These are phyloP conservation scores for Aspergillus versicolor DNA, from an alignment of 2,329 filamentous ascomycete species.

Conservation along the genomic window DNA sequence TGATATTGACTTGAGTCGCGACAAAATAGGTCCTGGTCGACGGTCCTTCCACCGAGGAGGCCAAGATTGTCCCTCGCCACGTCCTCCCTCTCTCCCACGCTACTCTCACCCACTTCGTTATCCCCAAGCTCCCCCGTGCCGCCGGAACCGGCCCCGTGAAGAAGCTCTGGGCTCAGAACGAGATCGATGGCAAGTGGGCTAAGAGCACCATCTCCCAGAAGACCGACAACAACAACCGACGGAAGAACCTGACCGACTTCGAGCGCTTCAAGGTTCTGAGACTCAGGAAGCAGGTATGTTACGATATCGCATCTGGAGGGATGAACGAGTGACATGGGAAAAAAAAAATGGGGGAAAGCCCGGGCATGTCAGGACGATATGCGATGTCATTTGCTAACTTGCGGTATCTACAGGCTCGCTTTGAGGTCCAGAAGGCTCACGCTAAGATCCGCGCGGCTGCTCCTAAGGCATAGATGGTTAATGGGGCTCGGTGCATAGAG, in stretches of 20 bases:
- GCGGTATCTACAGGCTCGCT: slow-evolving; percentile 62
- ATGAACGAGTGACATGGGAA: not conserved
- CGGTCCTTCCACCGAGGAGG: slow-evolving; percentile 80
- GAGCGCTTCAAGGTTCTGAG: slow-evolving; percentile 99
- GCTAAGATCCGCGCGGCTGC: slow-evolving; percentile 86
- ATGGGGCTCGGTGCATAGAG: slow-evolving; percentile 44
- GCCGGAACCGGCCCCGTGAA: slow-evolving; percentile 79
- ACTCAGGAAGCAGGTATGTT: slow-evolving; percentile 93
- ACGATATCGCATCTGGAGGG: slow-evolving; percentile 4
- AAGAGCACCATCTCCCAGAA: slow-evolving; percentile 93
- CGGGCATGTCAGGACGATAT: not conserved
- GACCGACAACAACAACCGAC: slow-evolving; percentile 78
- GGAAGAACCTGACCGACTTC: slow-evolving; percentile 93
- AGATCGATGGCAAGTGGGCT: slow-evolving; percentile 91
- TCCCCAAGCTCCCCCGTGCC: slow-evolving; percentile 81
- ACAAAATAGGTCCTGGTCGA: slow-evolving; percentile 81
- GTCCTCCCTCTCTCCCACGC: slow-evolving; percentile 75
- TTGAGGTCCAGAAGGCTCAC: slow-evolving; percentile 95
- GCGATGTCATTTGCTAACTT: slow-evolving; percentile 17
- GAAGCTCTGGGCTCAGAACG: slow-evolving; percentile 85
- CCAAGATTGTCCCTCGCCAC: slow-evolving; percentile 82
- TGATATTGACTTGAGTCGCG: slow-evolving; percentile 23
- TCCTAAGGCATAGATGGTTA: slow-evolving; percentile 58
- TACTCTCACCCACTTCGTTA: slow-evolving; percentile 85
- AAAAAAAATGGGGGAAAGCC: not conserved